Base-by-base conservation (phyloP, 1,284 basidiomycete genomes). In the Ustanciosporium gigantosporum region DNA sequence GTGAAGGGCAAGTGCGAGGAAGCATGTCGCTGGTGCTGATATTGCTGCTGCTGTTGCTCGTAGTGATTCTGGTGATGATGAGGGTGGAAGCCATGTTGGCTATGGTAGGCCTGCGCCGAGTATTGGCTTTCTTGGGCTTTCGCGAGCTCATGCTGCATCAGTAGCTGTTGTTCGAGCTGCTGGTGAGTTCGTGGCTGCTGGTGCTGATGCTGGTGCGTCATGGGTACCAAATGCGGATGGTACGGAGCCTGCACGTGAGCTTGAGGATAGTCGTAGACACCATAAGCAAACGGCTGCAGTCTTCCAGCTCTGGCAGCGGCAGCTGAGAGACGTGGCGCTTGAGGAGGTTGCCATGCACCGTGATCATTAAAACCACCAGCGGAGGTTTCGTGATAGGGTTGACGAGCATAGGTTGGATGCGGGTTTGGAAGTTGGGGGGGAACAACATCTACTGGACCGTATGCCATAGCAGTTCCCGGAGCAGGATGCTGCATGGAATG, bases 151-250 rank as follows among this genome's bases (percentile, higher is more conserved):
- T 68, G 66, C 31, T 68, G 66, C 20, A 57, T 46, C 22, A 68
- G 41, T 3, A 68, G 59, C 56, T 68, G 60, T 15, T 68, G 66
- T 38, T 68, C 66, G 35, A 68, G 50, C 38, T 59, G 64, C 25
- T 62, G 67, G 43, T 61, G 67, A 8, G 57, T 58, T 20, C 55
- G 41, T 22, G 25, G 43, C 25, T 36, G 62, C 6, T 47, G 62
- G 52, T 50, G 47, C 25, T 56, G 51, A 19, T 59, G 64, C 24
- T 62, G 51, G 4, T 53, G 53, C 17, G 46, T 36, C 13, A 37
- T 23, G n/a, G 36, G 42, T 15, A 49, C 23, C 14, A 47, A 25
- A 40, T 55, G 58, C 1, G 41, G 34, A 20, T 57, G 43, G 53
- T 58, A 55, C 21, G 61, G 40, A 4, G 35, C 50, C 23, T 44